Conservation (phyloP, 2,329 filamentous ascomycete genomes). For the Claviceps humidiphila region DNA sequence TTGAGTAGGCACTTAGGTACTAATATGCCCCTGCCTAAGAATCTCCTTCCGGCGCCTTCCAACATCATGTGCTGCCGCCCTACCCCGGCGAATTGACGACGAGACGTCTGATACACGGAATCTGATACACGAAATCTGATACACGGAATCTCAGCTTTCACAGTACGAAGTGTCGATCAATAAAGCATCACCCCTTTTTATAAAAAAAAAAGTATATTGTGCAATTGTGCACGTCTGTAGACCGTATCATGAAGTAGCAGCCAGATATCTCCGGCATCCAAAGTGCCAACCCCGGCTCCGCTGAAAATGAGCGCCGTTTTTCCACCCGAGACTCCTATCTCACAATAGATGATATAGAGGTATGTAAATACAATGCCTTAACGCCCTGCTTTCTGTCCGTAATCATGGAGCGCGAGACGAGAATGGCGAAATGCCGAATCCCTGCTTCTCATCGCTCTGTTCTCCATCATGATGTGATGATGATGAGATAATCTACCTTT, state of each 20-base stretch:
- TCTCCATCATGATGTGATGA: neutral
- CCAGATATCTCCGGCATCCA: neutral
- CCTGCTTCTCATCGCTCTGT: neutral
- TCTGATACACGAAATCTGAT: no score
- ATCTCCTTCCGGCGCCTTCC: no score
- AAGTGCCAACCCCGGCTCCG: neutral
- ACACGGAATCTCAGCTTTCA: no score
- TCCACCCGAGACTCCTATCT: no score
- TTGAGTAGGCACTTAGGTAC: no score
- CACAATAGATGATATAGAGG: neutral
- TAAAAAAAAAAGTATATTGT: neutral
- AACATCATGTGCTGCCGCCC: no score
- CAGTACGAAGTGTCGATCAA: neutral
- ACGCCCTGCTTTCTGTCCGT: slow-evolving; percentile 1
- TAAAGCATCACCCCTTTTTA: neutral
- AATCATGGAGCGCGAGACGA: neutral
- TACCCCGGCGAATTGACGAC: no score
- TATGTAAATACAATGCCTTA: neutral
- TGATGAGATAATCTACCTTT: no score
- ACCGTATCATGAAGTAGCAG: neutral
- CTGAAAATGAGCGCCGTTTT: neutral
- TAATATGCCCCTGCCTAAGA: no score
- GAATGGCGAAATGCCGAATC: neutral
- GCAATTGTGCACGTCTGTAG: neutral
- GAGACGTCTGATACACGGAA: no score